A percentile compares a stretch with the other conserved stretches of the same genome.
Evolutionary conservation across 2,329 filamentous ascomycete genomes (phyloP).

Genomic region (Lecanicillium sp.): DNA sequence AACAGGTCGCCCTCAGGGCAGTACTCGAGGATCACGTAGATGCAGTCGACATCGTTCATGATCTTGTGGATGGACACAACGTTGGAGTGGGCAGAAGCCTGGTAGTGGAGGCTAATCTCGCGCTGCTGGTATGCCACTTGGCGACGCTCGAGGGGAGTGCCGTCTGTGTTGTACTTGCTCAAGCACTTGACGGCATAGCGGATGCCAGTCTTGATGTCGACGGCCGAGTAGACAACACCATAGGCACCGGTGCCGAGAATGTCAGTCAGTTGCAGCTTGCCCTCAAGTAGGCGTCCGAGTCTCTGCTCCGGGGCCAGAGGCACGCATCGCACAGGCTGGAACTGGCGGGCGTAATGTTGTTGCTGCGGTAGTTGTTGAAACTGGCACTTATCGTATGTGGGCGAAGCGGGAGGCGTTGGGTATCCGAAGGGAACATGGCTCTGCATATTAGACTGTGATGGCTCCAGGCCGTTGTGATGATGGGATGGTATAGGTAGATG

Average conservation of each 20-base stretch:
- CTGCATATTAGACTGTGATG: slow-evolving; percentile 47
- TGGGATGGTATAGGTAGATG: not conserved
- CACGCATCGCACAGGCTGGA: slow-evolving; percentile 39
- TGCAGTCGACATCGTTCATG: slow-evolving; percentile 85
- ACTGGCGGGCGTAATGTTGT: slow-evolving; percentile 31
- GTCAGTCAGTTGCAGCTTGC: slow-evolving; percentile 73
- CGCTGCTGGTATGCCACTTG: slow-evolving; percentile 87
- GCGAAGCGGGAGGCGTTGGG: slow-evolving; percentile 53
- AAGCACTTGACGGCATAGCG: slow-evolving; percentile 95
- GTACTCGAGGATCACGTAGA: slow-evolving; percentile 93
- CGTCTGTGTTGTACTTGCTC: slow-evolving; percentile 76
- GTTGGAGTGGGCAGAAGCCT: slow-evolving; percentile 83
- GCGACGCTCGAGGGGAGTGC: slow-evolving; percentile 68
- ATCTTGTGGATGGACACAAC: slow-evolving; percentile 93
- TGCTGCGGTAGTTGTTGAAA: slow-evolving; percentile 33
- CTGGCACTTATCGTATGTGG: slow-evolving; percentile 46
- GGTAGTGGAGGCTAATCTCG: slow-evolving; percentile 87
- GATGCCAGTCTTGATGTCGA: slow-evolving; percentile 73
- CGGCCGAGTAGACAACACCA: slow-evolving; percentile 87
- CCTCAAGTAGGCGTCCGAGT: slow-evolving; percentile 76
- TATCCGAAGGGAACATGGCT: slow-evolving; percentile 52
- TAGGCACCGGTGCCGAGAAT: slow-evolving; percentile 93
- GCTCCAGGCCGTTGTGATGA: slow-evolving; percentile 17
- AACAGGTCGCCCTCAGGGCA: slow-evolving; percentile 96
- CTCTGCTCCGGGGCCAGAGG: slow-evolving; percentile 73